Evolutionary conservation across 176 grass and related monocot species (phyloP).

Genomic region (Juncus inflexus): DNA sequence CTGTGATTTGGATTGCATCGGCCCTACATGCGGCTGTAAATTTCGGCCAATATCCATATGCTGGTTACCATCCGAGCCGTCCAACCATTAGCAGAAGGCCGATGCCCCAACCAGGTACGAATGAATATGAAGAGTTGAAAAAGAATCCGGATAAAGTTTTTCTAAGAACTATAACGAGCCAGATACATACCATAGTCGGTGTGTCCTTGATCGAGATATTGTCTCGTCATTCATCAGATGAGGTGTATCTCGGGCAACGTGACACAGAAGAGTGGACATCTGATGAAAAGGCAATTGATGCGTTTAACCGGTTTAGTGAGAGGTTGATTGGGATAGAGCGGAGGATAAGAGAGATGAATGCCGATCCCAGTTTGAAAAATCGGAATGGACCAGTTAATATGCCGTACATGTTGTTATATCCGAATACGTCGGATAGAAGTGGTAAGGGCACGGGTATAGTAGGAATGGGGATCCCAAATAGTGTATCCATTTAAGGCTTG

Average conservation of each 20-base stretch:
- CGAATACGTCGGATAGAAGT: constrained; percentile 51
- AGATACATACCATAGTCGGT: constrained; percentile 77
- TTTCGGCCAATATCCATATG: constrained; percentile 84
- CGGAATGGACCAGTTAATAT: constrained; percentile 46
- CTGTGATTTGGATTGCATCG: constrained; percentile 77
- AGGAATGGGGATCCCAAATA: constrained; percentile 72
- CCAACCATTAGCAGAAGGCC: constrained; percentile 59
- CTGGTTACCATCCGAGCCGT: constrained; percentile 64
- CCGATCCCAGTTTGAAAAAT: constrained; percentile 37
- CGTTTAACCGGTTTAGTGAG: constrained; percentile 44
- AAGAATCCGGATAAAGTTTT: constrained; percentile 45
- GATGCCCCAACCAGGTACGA: constrained; percentile 47
- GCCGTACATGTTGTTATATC: constrained; percentile 72
- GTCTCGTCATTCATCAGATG: constrained; percentile 69
- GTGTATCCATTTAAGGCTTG: constrained; percentile 56
- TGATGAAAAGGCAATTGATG: constrained; percentile 35
- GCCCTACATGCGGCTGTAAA: constrained; percentile 88
- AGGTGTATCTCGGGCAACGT: constrained; percentile 68
- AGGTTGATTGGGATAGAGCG: constrained; percentile 45
- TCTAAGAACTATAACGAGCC: constrained; percentile 68
- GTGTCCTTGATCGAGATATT: constrained; percentile 66
- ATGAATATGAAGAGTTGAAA: constrained; percentile 45
- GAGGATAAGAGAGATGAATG: constrained; percentile 39
- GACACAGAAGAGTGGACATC: constrained; percentile 62
- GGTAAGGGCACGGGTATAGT: constrained; percentile 38